Evolutionary conservation across 768 basidiomycete genomes (phyloP).

Genomic region (Mycena crocata): DNA sequence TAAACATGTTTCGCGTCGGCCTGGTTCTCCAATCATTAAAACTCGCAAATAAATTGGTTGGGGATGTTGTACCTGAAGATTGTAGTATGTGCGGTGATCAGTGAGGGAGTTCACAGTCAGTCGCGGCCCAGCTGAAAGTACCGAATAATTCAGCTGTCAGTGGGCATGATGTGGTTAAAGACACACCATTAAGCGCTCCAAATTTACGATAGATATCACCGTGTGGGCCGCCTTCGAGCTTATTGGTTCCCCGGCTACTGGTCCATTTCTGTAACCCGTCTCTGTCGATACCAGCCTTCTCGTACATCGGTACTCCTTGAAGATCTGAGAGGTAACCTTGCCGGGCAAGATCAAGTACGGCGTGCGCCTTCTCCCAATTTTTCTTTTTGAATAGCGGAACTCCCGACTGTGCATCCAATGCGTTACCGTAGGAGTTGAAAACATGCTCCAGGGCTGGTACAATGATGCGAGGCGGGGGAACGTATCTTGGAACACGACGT

Average conservation of each 20-base stretch:
- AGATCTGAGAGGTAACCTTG: conserved; percentile 35
- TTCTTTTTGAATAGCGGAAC: conserved; percentile 28
- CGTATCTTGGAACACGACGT: conserved; percentile 24
- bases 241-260: conserved; percentile 34
- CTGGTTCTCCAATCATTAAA: neutral
- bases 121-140: conserved; percentile 29
- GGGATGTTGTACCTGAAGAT: conserved; percentile 27
- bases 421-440: conserved; percentile 32
- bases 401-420: conserved; percentile 34
- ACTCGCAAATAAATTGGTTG: neutral
- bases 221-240: conserved; percentile 40
- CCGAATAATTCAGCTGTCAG: neutral
- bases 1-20: conserved; percentile 34
- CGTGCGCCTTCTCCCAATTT: conserved; percentile 30
- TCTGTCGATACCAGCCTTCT: conserved; percentile 30
- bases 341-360: conserved; percentile 34
- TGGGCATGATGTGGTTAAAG: neutral
- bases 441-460: conserved; percentile 34
- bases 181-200: conserved; percentile 4
- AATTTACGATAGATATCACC: conserved; percentile 34
- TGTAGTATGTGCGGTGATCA: conserved; percentile 39
- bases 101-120: conserved; percentile 38
- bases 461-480: conserved; percentile 36
- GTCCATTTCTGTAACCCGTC: conserved; percentile 32
- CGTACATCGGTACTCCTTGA: conserved; percentile 27